Conservation (phyloP, 2,329 filamentous ascomycete genomes). For the Juglanconis sp. region DNA sequence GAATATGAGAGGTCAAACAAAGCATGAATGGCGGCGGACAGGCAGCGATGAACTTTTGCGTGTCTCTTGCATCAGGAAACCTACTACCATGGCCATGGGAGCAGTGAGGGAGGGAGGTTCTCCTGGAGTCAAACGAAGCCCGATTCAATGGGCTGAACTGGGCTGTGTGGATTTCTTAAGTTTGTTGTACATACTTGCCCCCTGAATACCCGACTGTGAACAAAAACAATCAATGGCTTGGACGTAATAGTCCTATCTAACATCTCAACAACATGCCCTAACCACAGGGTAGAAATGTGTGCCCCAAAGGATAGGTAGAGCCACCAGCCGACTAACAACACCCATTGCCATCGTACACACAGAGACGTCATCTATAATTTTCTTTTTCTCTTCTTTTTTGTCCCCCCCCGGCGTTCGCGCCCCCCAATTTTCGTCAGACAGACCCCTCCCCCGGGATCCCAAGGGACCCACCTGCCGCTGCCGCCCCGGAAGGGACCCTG, state of each 20-base stretch:
- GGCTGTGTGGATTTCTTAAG: background rate
- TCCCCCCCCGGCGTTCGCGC: too few relatives aligned
- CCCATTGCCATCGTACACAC: background rate
- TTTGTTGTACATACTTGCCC: constrained; percentile 9
- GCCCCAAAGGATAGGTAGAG: background rate
- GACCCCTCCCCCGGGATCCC: background rate
- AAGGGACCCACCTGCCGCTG: background rate
- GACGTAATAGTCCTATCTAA: constrained; percentile 3
- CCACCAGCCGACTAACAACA: background rate
- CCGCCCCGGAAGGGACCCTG: background rate
- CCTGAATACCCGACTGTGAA: constrained; percentile 1
- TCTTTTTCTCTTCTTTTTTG: too few relatives aligned
- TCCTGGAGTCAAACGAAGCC: background rate
- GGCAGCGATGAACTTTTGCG: background rate
- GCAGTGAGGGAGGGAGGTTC: background rate
- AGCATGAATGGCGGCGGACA: background rate
- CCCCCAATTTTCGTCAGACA: background rate
- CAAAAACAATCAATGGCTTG: background rate
- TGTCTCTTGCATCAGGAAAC: background rate
- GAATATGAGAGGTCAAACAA: constrained; percentile 1
- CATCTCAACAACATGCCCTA: background rate
- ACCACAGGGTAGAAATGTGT: background rate
- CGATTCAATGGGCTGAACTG: background rate
- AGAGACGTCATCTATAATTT: background rate
- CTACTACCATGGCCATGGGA: background rate